Base-by-base conservation (phyloP, 352 stramenopile genomes). In the Globisporangium nagaii region DNA sequence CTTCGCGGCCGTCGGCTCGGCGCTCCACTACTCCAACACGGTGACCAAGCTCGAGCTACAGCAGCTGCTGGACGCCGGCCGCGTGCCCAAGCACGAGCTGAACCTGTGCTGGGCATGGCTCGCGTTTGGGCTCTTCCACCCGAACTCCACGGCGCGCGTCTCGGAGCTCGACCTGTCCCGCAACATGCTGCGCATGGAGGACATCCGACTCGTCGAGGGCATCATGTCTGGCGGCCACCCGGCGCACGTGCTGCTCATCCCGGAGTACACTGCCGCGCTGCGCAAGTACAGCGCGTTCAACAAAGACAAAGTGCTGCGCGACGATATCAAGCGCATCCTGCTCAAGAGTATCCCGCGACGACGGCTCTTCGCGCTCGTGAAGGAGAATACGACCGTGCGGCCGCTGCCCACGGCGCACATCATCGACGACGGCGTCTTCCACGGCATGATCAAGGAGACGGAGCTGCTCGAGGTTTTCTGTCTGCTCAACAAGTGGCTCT, bases 111-210 rank as follows among this genome's bases (percentile, higher is more conserved):
- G 71, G 71, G 71, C 68, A 1, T 81, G 71, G 71, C 53, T 81
- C n/a, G 62, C 72, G 10, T 81, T 74, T 50, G 71, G 71, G 0
- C 58, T 81, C 24, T 81, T 81, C 58, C 71, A 81, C 59, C 71
- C 71, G 6, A 81, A 81, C 58, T 78, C 71, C 25, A 78, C 67
- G 10, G 71, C 71, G 19, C 61, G 67, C 27, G 72, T 81, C 56
- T 50, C 67, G 37, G 60, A 74, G 17, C 44, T 78, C 2, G 63
- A 81, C 36, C 45, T 81, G 20, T 81, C 71, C 15, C 58, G 68
- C 25, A 81, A 81, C 56, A 78, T 81, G 68, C 63, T 81, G 49
- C 69, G 68, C 44, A 78, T 81, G 71, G 75, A 78, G 61, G 69
- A 81, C 35, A 73, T 81, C 22, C 71, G 71, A 17, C 52, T 64